Evolutionary conservation across 2,329 filamentous ascomycete species (phyloP).

Genomic region (Aspergillus ruber): DNA sequence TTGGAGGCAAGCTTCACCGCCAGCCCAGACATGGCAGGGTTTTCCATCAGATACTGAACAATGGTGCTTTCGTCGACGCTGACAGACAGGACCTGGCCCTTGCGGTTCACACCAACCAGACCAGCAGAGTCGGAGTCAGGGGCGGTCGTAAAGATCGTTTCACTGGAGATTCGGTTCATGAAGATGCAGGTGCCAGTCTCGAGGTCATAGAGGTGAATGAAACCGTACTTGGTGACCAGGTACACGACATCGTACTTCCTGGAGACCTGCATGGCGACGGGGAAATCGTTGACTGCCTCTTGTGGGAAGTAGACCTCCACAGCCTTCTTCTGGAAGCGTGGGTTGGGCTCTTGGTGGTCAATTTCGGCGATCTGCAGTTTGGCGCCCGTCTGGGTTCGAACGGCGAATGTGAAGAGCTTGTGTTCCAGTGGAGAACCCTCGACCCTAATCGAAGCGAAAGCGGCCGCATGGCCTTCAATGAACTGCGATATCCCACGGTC

Average conservation of each 20-base stretch:
- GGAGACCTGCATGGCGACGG: slow-evolving; percentile 94
- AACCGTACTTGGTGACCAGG: slow-evolving; percentile 96
- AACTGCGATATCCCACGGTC: slow-evolving; percentile 95
- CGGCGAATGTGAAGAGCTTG: slow-evolving; percentile 94
- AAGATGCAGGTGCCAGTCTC: slow-evolving; percentile 95
- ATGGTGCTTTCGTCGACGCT: slow-evolving; percentile 86
- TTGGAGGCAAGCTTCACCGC: slow-evolving; percentile 95
- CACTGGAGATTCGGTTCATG: slow-evolving; percentile 99
- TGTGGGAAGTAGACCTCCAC: slow-evolving; percentile 97
- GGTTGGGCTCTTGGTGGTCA: slow-evolving; percentile 84
- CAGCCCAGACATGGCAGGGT: slow-evolving; percentile 86
- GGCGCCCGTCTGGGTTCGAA: slow-evolving; percentile 78
- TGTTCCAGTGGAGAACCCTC: slow-evolving; percentile 87
- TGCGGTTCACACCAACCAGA: slow-evolving; percentile 91
- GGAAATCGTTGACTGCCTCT: slow-evolving; percentile 94
- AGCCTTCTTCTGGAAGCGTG: slow-evolving; percentile 86
- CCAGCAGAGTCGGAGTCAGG: slow-evolving; percentile 77
- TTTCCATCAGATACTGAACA: slow-evolving; percentile 91
- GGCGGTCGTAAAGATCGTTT: slow-evolving; percentile 95
- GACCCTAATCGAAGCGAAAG: slow-evolving; percentile 81
- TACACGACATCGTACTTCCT: slow-evolving; percentile 96
- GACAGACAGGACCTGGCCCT: slow-evolving; percentile 92
- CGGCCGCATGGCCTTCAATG: slow-evolving; percentile 93
- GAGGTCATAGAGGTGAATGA: slow-evolving; percentile 97
- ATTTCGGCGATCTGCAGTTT: slow-evolving; percentile 98